Evolutionary conservation across 2,329 filamentous ascomycete species (phyloP).

Genomic region (Colletotrichum magnum): DNA sequence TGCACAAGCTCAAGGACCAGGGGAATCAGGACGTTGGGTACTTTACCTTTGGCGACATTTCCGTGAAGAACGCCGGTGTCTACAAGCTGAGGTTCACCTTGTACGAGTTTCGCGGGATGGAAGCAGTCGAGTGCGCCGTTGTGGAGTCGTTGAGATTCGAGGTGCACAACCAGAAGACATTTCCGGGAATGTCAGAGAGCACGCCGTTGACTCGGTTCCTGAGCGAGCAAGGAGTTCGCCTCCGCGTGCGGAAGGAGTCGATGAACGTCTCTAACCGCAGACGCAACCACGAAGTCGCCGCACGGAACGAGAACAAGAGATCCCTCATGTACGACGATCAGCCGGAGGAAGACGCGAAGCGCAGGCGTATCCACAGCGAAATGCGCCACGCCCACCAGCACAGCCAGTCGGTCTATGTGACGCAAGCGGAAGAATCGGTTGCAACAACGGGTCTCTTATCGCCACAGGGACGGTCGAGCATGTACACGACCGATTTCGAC

Average conservation of each 20-base stretch:
- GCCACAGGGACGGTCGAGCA: background rate
- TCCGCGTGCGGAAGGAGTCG: conserved; percentile 87
- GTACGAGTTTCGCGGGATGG: conserved; percentile 66
- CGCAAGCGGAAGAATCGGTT: background rate
- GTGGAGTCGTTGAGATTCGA: conserved; percentile 77
- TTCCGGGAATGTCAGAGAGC: conserved; percentile 88
- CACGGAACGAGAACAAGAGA: too few species aligned
- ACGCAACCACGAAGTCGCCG: conserved; percentile 15
- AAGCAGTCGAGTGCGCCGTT: conserved; percentile 46
- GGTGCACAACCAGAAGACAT: conserved; percentile 76
- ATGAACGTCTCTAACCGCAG: conserved; percentile 68
- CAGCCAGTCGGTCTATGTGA: background rate
- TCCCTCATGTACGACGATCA: too few species aligned
- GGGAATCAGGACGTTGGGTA: conserved; percentile 85
- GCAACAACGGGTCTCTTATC: background rate
- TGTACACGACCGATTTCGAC: background rate
- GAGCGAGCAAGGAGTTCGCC: conserved; percentile 87
- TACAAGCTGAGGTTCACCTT: conserved; percentile 84
- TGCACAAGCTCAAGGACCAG: conserved; percentile 85
- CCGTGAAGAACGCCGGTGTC: conserved; percentile 79
- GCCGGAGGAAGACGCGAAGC: too few species aligned
- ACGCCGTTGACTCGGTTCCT: conserved; percentile 81
- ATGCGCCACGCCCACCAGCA: too few species aligned
- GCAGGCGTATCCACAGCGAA: too few species aligned
- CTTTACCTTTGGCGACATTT: conserved; percentile 93